Evolutionary conservation across 208 protist genomes (phyloP).

Genomic region (Blechomonas ayalai): DNA sequence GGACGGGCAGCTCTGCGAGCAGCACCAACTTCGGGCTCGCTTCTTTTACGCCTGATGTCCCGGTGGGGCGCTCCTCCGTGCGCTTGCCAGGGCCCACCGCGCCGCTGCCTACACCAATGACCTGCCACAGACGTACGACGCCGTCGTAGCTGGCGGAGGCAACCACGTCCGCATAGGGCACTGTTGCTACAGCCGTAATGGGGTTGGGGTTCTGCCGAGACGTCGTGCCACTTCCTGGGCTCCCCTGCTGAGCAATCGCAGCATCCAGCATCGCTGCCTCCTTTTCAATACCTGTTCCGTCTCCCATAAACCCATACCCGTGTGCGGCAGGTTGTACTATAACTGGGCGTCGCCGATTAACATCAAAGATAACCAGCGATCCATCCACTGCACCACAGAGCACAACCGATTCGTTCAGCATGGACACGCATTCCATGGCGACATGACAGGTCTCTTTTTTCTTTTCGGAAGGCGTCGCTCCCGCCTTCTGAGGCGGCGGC

Average conservation of each 20-base stretch:
- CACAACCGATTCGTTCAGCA: constrained; percentile 76
- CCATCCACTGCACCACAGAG: constrained; percentile 65
- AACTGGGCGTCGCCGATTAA: constrained; percentile 67
- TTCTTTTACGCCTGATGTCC: constrained; percentile 1
- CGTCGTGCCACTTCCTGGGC: neutral
- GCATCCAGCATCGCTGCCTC: constrained; percentile 22
- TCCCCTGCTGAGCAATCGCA: neutral
- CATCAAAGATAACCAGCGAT: constrained; percentile 80
- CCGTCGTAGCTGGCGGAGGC: constrained; percentile 86
- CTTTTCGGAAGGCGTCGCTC: neutral
- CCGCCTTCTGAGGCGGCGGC: constrained; percentile 12
- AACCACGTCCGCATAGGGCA: constrained; percentile 76
- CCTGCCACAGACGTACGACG: constrained; percentile 75
- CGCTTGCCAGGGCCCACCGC: constrained; percentile 8
- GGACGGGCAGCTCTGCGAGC: constrained; percentile 59
- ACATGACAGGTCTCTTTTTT: constrained; percentile 15
- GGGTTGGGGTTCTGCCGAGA: constrained; percentile 44
- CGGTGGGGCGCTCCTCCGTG: neutral
- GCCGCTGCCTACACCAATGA: constrained; percentile 14
- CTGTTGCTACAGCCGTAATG: constrained; percentile 75
- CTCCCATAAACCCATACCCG: constrained; percentile 67
- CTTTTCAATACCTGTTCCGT: constrained; percentile 83
- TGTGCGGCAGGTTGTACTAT: constrained; percentile 55
- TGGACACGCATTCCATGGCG: constrained; percentile 63
- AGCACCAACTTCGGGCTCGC: constrained; percentile 22